Conservation (phyloP, 345 rosid genomes). For the Brassica cretica region DNA sequence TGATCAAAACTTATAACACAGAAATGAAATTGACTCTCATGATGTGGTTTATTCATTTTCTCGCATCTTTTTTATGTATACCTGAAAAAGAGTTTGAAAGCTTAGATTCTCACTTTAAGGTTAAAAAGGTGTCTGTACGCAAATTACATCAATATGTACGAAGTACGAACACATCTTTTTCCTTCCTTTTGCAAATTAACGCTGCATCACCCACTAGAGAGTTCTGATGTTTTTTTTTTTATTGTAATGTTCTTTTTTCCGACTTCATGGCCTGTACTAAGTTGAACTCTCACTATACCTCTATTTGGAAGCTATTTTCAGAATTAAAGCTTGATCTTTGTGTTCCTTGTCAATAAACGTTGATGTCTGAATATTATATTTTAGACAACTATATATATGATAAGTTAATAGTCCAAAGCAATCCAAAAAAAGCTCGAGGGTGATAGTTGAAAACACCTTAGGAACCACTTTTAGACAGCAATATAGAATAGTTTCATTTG, state of each 20-base stretch:
- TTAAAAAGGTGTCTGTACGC: background rate
- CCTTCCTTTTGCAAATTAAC: background rate
- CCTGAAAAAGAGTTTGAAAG: background rate
- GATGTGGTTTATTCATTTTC: background rate
- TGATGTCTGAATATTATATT: background rate
- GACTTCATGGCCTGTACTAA: background rate
- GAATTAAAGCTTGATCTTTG: background rate
- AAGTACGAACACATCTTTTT: background rate
- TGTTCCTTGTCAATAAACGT: background rate
- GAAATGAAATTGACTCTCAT: background rate
- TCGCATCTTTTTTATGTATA: background rate
- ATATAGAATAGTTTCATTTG: background rate
- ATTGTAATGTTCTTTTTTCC: background rate
- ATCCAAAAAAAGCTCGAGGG: background rate
- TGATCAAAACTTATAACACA: background rate
- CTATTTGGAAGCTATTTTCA: background rate
- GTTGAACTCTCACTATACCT: background rate
- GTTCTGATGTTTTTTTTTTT: background rate
- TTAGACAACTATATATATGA: background rate
- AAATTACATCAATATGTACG: background rate
- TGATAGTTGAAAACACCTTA: background rate
- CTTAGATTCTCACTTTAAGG: background rate
- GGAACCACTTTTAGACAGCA: background rate
- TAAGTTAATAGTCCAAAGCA: background rate
- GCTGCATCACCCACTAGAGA: background rate